Evolutionary conservation across 371 early-diverging fungal genomes (phyloP).

Genomic region (Mucor velutinosus): DNA sequence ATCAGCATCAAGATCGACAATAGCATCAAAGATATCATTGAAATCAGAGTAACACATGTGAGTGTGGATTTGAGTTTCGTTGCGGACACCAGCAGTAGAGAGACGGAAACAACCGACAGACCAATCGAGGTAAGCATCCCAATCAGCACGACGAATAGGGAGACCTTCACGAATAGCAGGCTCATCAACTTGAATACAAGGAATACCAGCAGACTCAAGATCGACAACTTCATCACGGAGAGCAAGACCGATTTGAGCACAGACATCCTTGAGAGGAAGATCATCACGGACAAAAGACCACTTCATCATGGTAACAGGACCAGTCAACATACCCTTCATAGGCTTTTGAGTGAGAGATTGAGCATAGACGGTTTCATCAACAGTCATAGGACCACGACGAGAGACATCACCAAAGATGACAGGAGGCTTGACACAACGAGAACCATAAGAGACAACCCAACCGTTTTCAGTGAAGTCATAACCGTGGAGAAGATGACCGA

Average conservation of each 20-base stretch:
- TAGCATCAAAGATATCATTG: conserved; percentile 95
- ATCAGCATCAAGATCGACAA: conserved; percentile 91
- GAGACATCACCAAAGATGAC: conserved; percentile 92
- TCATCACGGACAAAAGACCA: conserved; percentile 98
- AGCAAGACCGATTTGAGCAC: conserved; percentile 92
- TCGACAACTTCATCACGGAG: conserved; percentile 96
- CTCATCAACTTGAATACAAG: conserved; percentile 96
- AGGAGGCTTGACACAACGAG: conserved; percentile 94
- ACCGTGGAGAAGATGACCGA: conserved; percentile 82
- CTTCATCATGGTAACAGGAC: conserved; percentile 93
- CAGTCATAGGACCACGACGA: conserved; percentile 92
- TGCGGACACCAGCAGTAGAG: conserved; percentile 83
- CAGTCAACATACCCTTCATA: conserved; percentile 97
- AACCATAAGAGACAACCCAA: conserved; percentile 97
- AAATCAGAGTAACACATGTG: conserved; percentile 98
- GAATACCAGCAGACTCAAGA: conserved; percentile 90
- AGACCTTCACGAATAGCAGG: conserved; percentile 98
- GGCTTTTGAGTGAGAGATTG: conserved; percentile 87
- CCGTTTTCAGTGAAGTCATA: conserved; percentile 93
- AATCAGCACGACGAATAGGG: conserved; percentile 88
- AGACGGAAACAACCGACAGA: conserved; percentile 94
- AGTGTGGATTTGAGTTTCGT: conserved; percentile 95
- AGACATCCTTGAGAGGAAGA: conserved; percentile 82
- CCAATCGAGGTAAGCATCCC: conserved; percentile 92
- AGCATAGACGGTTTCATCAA: conserved; percentile 79